phyloP scores from a whole-genome alignment of 1,284 basidiomycete species.

The Singerocomus inundabilis region DNA sequence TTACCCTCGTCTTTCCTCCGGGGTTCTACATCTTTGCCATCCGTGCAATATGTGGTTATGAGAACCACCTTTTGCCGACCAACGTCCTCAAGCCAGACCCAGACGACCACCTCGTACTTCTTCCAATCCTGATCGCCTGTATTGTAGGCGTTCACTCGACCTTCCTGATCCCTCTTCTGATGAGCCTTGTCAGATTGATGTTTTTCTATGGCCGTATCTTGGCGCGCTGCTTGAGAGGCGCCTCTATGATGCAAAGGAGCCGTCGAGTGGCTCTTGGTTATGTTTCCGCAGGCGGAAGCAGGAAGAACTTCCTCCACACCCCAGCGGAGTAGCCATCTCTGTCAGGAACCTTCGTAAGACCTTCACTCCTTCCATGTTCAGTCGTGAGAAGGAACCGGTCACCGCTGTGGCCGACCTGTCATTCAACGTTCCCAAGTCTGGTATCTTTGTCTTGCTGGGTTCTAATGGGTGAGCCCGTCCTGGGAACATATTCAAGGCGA shows the following conservation, averaged over 20 bases:
- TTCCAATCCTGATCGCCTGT: conserved; percentile 62
- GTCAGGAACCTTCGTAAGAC: conserved; percentile 59
- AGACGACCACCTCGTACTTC: conserved; percentile 51
- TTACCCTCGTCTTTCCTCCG: conserved; percentile 72
- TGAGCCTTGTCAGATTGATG: conserved; percentile 47
- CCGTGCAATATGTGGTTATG: conserved; percentile 64
- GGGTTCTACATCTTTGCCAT: conserved; percentile 74
- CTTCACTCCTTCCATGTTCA: conserved; percentile 47
- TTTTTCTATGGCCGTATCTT: conserved; percentile 70
- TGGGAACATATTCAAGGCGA: background rate
- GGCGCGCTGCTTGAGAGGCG: conserved; percentile 57
- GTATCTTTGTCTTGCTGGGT: conserved; percentile 75
- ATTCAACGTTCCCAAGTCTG: conserved; percentile 62
- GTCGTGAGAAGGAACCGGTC: conserved; percentile 40
- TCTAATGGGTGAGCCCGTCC: conserved; percentile 57
- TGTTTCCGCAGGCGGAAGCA: conserved; percentile 24
- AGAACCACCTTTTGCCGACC: conserved; percentile 53
- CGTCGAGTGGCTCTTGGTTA: conserved; percentile 32
- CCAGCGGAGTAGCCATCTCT: conserved; percentile 53
- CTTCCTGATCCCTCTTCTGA: background rate
- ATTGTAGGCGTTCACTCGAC: conserved; percentile 44
- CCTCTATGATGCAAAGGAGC: conserved; percentile 59
- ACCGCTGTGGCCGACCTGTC: conserved; percentile 65
- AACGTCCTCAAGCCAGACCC: conserved; percentile 57
- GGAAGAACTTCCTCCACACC: conserved; percentile 28